Conservation (phyloP, 495 filamentous ascomycete species). For the Xylaria castorea region DNA sequence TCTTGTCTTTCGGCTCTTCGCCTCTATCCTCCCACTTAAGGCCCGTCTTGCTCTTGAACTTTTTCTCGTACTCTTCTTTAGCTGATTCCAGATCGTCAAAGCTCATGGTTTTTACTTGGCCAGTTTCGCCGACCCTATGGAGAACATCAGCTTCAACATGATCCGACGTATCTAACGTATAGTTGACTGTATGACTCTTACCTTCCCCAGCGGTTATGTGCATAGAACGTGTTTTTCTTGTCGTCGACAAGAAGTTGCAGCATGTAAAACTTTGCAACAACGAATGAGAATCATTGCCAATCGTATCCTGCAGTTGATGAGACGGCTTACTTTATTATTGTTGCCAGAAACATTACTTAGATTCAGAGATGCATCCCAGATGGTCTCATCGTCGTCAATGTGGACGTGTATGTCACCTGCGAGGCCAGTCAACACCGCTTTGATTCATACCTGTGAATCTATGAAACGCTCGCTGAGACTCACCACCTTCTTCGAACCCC, state of each 20-base stretch:
- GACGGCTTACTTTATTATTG: constrained; percentile 56
- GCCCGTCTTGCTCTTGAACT: constrained; percentile 73
- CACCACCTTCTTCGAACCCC: constrained; percentile 23
- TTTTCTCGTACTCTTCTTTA: constrained; percentile 60
- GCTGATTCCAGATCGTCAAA: constrained; percentile 49
- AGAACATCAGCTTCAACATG: neutral
- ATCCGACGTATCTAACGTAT: no score
- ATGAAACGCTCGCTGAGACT: neutral
- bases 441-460: constrained; percentile 17
- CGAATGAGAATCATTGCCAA: neutral
- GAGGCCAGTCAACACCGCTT: neutral
- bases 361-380: constrained; percentile 62
- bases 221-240: constrained; percentile 42
- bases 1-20: constrained; percentile 56
- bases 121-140: constrained; percentile 65
- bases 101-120: constrained; percentile 58
- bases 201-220: constrained; percentile 67
- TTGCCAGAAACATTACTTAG: constrained; percentile 60
- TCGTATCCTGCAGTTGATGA: neutral
- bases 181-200: neutral
- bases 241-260: constrained; percentile 29
- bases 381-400: constrained; percentile 58
- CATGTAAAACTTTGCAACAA: constrained; percentile 29
- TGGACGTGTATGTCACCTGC: constrained; percentile 53
- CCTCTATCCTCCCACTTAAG: constrained; percentile 63